Base-by-base conservation (phyloP, 192 early-diverging fungal genomes). In the Phlyctochytrium bullatum region DNA sequence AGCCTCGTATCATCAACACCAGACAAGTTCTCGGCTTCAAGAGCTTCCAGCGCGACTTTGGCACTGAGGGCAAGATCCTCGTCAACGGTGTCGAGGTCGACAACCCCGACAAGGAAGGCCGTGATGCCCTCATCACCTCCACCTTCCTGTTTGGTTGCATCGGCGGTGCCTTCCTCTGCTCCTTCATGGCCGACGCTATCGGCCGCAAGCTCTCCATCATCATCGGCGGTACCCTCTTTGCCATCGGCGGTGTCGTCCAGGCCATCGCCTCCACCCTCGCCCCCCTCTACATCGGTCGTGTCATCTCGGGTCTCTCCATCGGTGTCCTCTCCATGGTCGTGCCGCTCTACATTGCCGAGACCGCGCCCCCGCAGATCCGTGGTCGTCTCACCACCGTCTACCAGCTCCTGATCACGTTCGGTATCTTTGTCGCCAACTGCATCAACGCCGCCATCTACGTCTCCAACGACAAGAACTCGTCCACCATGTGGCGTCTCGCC, bases 361-460 rank as follows among this genome's bases (percentile, higher is more conserved):
- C 93, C 24, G 86, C 92, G 27, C 92, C 92, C 28, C 78, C 90
- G 47, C 75, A 85, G 27, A 91, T 93, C 73, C 91, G 93, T 74
- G 93, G 93, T 34, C 94, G 65, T n/a, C n/a, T n/a, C n/a, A n/a
- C n/a, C n/a, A n/a, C n/a, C n/a, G n/a, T n/a, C n/a, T n/a, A n/a
- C n/a, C 95, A 97, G 75, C 91, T 91, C 82, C 88, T 92, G 69
- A 95, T 97, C 73, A 97, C 95, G 40, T 91, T 90, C 88, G 93
- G 92, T 66, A 88, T 75, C 62, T 52, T 77, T 17, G 23, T 73
- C 52, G 75, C 75, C 52, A 61, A 61, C 36, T 25, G 16, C 33
- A 52, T 77, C 75, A 82, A 83, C 74, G 36, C 78, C 58, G 63
- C 69, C 60, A 83, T 83, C 69, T 80, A 81, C 72, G 34, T 50